phyloP scores from a whole-genome alignment of 441 rosid species.

The Gossypium schwendimanii region DNA sequence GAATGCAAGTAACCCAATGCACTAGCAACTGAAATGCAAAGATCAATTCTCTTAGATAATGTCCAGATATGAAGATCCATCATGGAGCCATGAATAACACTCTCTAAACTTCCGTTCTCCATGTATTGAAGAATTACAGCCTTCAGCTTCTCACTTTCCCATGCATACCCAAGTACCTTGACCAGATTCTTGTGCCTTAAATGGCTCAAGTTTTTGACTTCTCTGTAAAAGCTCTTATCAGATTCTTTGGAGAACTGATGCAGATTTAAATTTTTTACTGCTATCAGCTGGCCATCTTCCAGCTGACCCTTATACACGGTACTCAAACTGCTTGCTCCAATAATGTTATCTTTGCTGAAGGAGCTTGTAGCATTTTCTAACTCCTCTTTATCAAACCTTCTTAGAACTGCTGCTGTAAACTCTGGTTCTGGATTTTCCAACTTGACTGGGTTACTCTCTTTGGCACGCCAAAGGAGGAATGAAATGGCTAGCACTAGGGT shows the following conservation, averaged over 20 bases:
- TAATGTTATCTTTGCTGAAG: constrained; percentile 47
- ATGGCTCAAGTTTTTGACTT: constrained; percentile 57
- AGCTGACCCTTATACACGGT: constrained; percentile 70
- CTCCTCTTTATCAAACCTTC: constrained; percentile 48
- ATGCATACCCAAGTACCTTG: constrained; percentile 71
- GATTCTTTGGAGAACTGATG: constrained; percentile 56
- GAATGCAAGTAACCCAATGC: constrained; percentile 72
- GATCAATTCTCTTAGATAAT: constrained; percentile 38
- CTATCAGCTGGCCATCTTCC: constrained; percentile 50
- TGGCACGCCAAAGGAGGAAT: constrained; percentile 19
- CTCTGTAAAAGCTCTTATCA: constrained; percentile 67
- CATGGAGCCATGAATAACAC: constrained; percentile 36
- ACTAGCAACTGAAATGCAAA: constrained; percentile 50
- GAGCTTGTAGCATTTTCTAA: constrained; percentile 54
- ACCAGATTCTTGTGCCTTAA: constrained; percentile 71
- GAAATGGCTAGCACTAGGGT: constrained; percentile 26
- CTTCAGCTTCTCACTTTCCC: constrained; percentile 75
- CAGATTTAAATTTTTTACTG: constrained; percentile 66
- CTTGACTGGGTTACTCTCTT: constrained; percentile 23
- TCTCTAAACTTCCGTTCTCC: constrained; percentile 73
- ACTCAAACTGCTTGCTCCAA: constrained; percentile 71
- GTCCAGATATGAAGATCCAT: constrained; percentile 37
- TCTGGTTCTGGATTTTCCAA: constrained; percentile 35
- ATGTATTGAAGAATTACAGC: constrained; percentile 67
- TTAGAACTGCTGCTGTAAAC: constrained; percentile 41